These are phyloP conservation scores for Magnusiomyces magnusii DNA, from an alignment of 1,139 yeast genomes.

Conservation along the genomic window DNA sequence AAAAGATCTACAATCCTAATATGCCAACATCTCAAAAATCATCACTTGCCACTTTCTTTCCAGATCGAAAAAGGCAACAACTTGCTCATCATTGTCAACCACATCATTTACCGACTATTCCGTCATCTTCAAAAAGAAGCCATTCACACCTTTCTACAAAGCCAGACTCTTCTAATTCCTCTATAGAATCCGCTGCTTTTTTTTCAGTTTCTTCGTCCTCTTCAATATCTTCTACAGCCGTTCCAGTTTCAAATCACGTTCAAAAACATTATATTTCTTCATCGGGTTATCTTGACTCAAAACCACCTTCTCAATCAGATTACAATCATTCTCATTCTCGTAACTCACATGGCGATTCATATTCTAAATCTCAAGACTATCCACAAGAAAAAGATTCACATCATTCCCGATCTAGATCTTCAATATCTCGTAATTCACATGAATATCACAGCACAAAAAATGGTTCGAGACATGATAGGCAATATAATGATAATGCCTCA, in stretches of 20 bases:
- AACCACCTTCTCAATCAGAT: not conserved
- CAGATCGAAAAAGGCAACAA: conserved; percentile 9
- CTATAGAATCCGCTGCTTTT: not conserved
- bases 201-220: not conserved
- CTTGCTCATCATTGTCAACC: not conserved
- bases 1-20: too few relatives aligned
- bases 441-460: not conserved
- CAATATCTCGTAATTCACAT: not conserved
- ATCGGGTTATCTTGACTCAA: not conserved
- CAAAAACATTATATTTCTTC: not conserved
- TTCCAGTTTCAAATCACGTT: not conserved
- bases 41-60: conserved; percentile 16
- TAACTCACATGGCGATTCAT: not conserved
- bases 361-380: not conserved
- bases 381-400: too few relatives aligned
- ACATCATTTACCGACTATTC: not conserved
- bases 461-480: not conserved
- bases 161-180: not conserved
- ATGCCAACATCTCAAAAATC: not conserved
- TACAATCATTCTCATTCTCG: not conserved
- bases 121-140: not conserved
- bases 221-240: not conserved
- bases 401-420: not conserved
- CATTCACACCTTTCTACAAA: not conserved
- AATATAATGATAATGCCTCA: not conserved